Conservation (phyloP, 371 early-diverging fungal species). For the Mucor mucedo region DNA sequence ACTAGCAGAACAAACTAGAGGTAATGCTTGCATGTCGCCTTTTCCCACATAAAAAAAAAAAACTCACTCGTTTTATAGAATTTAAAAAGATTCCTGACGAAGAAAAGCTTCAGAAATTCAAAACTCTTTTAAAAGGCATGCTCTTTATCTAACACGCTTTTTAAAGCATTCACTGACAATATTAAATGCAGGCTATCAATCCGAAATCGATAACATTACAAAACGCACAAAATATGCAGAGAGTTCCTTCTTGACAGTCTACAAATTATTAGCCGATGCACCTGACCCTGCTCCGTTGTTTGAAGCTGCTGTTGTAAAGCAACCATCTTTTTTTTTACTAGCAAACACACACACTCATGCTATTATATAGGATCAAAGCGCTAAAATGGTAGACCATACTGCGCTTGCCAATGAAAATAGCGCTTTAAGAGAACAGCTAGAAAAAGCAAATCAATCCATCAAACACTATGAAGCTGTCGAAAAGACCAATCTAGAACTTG, state of each 20-base stretch:
- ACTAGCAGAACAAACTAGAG: constrained; percentile 89
- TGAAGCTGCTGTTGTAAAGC: constrained; percentile 50
- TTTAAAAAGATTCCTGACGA: constrained; percentile 82
- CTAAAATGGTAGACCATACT: constrained; percentile 55
- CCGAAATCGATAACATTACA: constrained; percentile 89
- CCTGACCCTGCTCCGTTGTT: constrained; percentile 86
- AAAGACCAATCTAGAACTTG: constrained; percentile 53
- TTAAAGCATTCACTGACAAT: neutral
- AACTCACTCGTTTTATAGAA: constrained; percentile 44
- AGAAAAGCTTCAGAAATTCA: constrained; percentile 76
- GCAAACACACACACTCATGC: neutral
- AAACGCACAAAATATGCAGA: constrained; percentile 86
- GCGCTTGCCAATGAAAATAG: constrained; percentile 59
- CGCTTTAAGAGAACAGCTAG: constrained; percentile 56
- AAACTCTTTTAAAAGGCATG: constrained; percentile 72
- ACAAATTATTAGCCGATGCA: constrained; percentile 80
- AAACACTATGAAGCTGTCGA: constrained; percentile 55
- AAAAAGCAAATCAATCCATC: constrained; percentile 40
- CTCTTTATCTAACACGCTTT: neutral
- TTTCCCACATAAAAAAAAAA: too few species aligned
- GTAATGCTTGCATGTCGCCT: constrained; percentile 36
- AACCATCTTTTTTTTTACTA: neutral
- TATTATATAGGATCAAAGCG: constrained; percentile 61
- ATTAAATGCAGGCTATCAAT: constrained; percentile 71
- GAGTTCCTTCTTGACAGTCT: constrained; percentile 79